phyloP scores from a whole-genome alignment of 2,329 filamentous ascomycete genomes.

The Claviceps citrina region DNA sequence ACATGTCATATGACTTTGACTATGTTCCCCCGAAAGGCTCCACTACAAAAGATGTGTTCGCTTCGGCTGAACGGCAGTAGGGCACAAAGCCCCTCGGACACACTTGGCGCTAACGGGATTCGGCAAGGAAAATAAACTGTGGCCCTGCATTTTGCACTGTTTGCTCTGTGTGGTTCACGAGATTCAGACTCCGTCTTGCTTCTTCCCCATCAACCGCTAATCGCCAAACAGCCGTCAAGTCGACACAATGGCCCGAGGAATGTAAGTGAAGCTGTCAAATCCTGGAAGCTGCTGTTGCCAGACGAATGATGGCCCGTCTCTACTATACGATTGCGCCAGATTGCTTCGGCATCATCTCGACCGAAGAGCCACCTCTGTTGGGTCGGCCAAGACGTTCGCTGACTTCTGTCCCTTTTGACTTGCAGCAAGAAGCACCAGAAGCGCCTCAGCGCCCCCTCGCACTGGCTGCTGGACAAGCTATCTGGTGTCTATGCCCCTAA shows the following conservation, averaged over 20 bases:
- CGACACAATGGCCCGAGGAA: slow-evolving; percentile 50
- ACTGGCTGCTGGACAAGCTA: slow-evolving; percentile 99
- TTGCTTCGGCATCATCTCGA: no score
- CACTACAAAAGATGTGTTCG: neutral
- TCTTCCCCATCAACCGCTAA: slow-evolving; percentile 21
- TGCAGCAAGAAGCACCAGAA: slow-evolving; percentile 97
- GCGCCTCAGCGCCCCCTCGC: slow-evolving; percentile 95
- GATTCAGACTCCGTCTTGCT: no score
- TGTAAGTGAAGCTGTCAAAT: slow-evolving; percentile 38
- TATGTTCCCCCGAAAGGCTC: no score
- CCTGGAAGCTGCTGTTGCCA: no score
- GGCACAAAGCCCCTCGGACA: slow-evolving; percentile 21
- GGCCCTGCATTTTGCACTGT: slow-evolving; percentile 15
- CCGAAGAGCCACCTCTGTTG: neutral
- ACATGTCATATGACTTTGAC: slow-evolving; percentile 3
- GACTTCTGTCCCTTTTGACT: neutral
- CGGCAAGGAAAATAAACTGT: slow-evolving; percentile 16
- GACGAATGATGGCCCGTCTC: no score
- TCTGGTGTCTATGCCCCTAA: slow-evolving; percentile 70
- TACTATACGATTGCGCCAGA: no score
- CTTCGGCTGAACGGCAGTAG: slow-evolving; percentile 12
- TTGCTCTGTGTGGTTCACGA: slow-evolving; percentile 7
- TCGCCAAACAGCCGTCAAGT: slow-evolving; percentile 23
- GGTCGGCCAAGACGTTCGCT: no score
- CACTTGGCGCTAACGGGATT: slow-evolving; percentile 11